These are phyloP conservation scores for Saccharomycopsis olivae DNA, from an alignment of 805 yeast species.

Conservation along the genomic window DNA sequence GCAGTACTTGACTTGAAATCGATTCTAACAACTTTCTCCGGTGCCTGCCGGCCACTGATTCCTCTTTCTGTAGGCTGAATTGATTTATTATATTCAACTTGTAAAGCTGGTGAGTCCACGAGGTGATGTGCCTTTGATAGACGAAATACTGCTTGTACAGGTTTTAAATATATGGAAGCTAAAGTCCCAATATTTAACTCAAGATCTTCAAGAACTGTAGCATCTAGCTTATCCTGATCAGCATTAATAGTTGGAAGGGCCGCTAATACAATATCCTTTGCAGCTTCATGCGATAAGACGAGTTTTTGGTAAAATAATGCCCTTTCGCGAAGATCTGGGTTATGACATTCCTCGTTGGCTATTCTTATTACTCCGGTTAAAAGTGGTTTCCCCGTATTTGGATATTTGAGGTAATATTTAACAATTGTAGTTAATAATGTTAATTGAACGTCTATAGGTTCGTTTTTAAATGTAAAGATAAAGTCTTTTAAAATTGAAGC, in stretches of 20 bases:
- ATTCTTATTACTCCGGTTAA: slow-evolving; percentile 49
- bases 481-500: slow-evolving; percentile 30
- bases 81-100: slow-evolving; percentile 17
- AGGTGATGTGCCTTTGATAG: slow-evolving; percentile 42
- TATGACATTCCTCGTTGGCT: slow-evolving; percentile 65
- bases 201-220: slow-evolving; percentile 63
- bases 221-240: slow-evolving; percentile 62
- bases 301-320: slow-evolving; percentile 84
- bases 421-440: slow-evolving; percentile 64
- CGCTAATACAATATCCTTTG: slow-evolving; percentile 47
- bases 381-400: slow-evolving; percentile 42
- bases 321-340: slow-evolving; percentile 81
- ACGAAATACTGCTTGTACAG: slow-evolving; percentile 72
- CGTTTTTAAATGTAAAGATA: slow-evolving; percentile 42
- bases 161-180: slow-evolving; percentile 77
- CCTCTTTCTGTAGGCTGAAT: too few species aligned
- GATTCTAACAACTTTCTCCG: too few species aligned
- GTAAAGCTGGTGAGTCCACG: slow-evolving; percentile 39
- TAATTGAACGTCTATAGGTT: slow-evolving; percentile 63
- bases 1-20: too few species aligned
- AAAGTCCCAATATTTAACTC: slow-evolving; percentile 74
- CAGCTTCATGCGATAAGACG: slow-evolving; percentile 45
- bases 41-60: too few species aligned
- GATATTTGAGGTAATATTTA: slow-evolving; percentile 51
- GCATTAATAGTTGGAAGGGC: slow-evolving; percentile 52